Evolutionary conservation across 345 rosid species (phyloP).

Genomic region (Eucalyptus victrix): DNA sequence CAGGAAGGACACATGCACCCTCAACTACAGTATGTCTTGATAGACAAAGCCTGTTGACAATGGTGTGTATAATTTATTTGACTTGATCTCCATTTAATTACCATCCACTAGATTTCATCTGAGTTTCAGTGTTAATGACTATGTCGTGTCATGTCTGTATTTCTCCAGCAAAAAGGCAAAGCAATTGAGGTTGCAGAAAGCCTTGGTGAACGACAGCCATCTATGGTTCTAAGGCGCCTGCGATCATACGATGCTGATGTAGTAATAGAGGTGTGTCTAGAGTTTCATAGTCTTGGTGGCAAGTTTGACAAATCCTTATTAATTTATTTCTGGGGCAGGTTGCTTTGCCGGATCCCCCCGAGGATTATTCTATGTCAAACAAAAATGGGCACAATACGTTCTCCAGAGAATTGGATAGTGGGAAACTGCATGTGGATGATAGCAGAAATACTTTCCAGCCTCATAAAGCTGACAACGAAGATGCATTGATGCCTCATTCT

Average conservation of each 20-base stretch:
- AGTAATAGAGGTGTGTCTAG: constrained; percentile 42
- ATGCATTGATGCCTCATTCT: not conserved
- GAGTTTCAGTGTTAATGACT: not conserved
- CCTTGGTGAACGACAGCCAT: constrained; percentile 39
- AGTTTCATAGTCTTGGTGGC: not conserved
- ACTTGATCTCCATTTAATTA: not conserved
- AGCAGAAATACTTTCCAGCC: not conserved
- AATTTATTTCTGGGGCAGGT: constrained; percentile 19
- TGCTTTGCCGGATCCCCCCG: constrained; percentile 28
- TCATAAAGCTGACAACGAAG: constrained; percentile 5
- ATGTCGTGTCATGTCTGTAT: not conserved
- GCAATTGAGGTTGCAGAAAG: constrained; percentile 50
- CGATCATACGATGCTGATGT: constrained; percentile 43
- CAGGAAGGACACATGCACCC: not conserved
- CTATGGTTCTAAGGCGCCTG: constrained; percentile 22
- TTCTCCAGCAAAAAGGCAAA: constrained; percentile 37
- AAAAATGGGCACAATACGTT: constrained; percentile 3
- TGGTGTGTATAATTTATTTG: constrained; percentile 1
- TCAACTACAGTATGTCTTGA: constrained; percentile 1
- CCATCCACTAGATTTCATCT: not conserved
- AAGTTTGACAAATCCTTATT: not conserved
- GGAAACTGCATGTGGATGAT: not conserved
- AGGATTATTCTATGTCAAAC: constrained; percentile 11
- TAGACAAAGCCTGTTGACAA: not conserved
- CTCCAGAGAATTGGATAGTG: constrained; percentile 2